Conservation (phyloP, 768 basidiomycete genomes). For the Termitomyces sp. region DNA sequence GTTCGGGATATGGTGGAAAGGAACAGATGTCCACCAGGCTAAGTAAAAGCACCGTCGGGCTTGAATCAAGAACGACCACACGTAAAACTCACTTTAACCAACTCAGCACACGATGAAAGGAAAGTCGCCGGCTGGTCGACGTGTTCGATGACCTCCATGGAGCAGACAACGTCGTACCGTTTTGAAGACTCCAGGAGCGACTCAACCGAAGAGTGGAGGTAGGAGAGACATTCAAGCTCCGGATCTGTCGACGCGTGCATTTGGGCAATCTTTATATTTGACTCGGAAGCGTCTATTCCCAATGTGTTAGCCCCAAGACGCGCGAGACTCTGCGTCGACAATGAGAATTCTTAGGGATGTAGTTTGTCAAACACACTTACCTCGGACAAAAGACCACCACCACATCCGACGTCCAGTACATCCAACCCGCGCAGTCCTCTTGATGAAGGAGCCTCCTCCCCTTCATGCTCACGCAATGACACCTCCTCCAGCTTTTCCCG, state of each 20-base stretch:
- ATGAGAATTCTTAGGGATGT: neutral
- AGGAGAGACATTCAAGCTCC: constrained; percentile 40
- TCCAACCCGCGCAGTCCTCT: constrained; percentile 56
- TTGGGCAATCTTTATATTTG: constrained; percentile 82
- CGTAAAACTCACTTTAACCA: constrained; percentile 67
- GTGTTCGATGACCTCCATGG: constrained; percentile 98
- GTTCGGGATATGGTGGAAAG: constrained; percentile 90
- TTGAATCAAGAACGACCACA: neutral
- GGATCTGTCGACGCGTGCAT: constrained; percentile 81
- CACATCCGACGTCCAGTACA: constrained; percentile 90
- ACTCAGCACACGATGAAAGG: constrained; percentile 70
- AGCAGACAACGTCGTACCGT: constrained; percentile 88
- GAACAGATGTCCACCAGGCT: constrained; percentile 97
- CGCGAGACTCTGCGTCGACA: constrained; percentile 63
- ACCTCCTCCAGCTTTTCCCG: constrained; percentile 67
- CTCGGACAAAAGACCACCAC: constrained; percentile 91
- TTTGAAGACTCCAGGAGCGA: constrained; percentile 54
- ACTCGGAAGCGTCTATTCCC: constrained; percentile 87
- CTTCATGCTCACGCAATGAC: constrained; percentile 44
- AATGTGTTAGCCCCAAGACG: constrained; percentile 82
- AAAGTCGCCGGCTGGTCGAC: constrained; percentile 90
- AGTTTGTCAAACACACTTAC: constrained; percentile 28
- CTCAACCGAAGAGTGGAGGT: constrained; percentile 74
- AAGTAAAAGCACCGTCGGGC: neutral
- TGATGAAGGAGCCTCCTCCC: constrained; percentile 25